These are phyloP conservation scores for Infundibulicybe gibba DNA, from an alignment of 768 basidiomycete genomes.

Conservation along the genomic window DNA sequence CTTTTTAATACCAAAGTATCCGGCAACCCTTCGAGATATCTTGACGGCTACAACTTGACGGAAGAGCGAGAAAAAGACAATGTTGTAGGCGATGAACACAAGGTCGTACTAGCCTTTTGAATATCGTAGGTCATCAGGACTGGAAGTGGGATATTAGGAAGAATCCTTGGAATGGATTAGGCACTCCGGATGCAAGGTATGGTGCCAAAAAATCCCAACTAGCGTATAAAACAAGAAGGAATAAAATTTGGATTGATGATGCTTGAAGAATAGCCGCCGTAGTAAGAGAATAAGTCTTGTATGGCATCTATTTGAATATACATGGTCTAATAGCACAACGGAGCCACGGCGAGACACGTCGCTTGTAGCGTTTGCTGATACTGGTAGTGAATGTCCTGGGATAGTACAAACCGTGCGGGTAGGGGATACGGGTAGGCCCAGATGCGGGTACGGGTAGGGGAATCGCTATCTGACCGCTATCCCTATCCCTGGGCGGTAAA, in stretches of 20 bases:
- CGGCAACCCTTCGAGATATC: constrained; percentile 64
- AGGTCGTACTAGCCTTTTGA: constrained; percentile 74
- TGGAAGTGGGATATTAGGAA: constrained; percentile 64
- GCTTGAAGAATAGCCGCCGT: constrained; percentile 29
- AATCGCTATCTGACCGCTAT: no score
- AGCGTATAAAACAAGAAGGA: constrained; percentile 56
- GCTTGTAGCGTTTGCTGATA: constrained; percentile 9
- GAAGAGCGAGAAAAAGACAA: constrained; percentile 87
- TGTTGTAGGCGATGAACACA: constrained; percentile 75
- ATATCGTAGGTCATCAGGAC: constrained; percentile 57
- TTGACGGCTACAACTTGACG: constrained; percentile 72
- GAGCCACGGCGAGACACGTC: constrained; percentile 35
- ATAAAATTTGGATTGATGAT: constrained; percentile 64
- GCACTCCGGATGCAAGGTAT: constrained; percentile 38
- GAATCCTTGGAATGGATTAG: constrained; percentile 73
- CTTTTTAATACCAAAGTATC: constrained; percentile 65
- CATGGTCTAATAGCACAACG: constrained; percentile 78
- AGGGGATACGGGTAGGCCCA: no score
- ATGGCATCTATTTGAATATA: constrained; percentile 24
- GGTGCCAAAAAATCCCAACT: constrained; percentile 58
- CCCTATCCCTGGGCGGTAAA: no score
- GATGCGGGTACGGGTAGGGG: no score
- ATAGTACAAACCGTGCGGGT: no score
- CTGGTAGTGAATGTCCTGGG: no score
- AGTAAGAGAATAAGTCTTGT: background rate